phyloP scores from a whole-genome alignment of 306 rosid species.

The Urtica urens region DNA sequence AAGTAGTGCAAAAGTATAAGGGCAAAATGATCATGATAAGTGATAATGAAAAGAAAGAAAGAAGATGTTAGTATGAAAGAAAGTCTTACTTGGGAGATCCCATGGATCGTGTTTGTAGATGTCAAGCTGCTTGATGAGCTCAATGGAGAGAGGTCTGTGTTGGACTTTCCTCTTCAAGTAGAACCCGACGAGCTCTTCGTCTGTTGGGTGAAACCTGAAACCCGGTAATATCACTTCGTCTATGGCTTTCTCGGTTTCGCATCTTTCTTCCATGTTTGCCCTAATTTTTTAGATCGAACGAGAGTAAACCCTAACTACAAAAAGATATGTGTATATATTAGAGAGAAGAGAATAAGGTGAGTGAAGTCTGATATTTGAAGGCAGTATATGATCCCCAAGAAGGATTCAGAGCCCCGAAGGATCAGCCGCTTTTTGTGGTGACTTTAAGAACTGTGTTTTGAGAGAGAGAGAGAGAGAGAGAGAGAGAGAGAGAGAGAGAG shows the following conservation, averaged over 20 bases:
- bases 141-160: slow-evolving; percentile 65
- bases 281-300: too few species aligned
- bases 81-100: slow-evolving; percentile 91
- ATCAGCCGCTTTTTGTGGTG: slow-evolving; percentile 90
- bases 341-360: neutral
- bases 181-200: slow-evolving; percentile 92
- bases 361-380: slow-evolving; percentile 33
- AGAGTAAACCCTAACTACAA: too few species aligned
- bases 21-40: neutral
- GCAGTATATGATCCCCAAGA: slow-evolving; percentile 65
- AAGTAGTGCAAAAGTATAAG: too few species aligned
- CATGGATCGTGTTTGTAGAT: slow-evolving; percentile 90
- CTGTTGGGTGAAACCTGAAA: slow-evolving; percentile 94
- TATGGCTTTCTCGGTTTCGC: slow-evolving; percentile 26
- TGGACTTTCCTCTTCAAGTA: slow-evolving; percentile 77
- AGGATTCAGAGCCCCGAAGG: slow-evolving; percentile 89
- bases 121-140: slow-evolving; percentile 85
- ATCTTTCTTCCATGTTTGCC: slow-evolving; percentile 32
- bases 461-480: slow-evolving; percentile 15
- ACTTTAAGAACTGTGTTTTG: slow-evolving; percentile 29
- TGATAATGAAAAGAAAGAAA: neutral
- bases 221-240: slow-evolving; percentile 81
- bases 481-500: neutral
- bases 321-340: too few species aligned
- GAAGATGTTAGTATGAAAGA: neutral